These are phyloP conservation scores for Colletotrichum sp. DNA, from an alignment of 2,329 filamentous ascomycete genomes.

Conservation along the genomic window DNA sequence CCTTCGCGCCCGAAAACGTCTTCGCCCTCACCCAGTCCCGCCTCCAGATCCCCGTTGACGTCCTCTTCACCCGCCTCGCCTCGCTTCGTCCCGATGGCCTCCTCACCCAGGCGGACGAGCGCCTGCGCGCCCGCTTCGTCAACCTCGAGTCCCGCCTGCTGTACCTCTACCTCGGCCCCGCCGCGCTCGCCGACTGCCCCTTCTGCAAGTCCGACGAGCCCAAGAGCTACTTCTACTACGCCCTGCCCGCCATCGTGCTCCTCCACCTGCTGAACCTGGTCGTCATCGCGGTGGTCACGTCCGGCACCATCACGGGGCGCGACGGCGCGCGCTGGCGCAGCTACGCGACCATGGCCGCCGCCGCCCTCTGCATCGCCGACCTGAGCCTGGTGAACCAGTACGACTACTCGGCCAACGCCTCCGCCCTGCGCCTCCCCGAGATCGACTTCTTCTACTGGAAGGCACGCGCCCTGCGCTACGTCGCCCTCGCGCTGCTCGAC, in stretches of 20 bases:
- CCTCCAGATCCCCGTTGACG: slow-evolving; percentile 82
- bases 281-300: slow-evolving; percentile 76
- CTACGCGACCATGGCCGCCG: slow-evolving; percentile 68
- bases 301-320: slow-evolving; percentile 65
- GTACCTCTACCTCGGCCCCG: slow-evolving; percentile 84
- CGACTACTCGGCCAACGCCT: slow-evolving; percentile 68
- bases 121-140: slow-evolving; percentile 71
- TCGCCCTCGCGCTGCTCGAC: slow-evolving; percentile 71
- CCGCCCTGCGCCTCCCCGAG: slow-evolving; percentile 65
- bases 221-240: slow-evolving; percentile 79
- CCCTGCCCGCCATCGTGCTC: slow-evolving; percentile 72
- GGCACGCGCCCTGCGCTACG: slow-evolving; percentile 64
- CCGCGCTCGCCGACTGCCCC: slow-evolving; percentile 74
- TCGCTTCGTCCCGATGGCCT: slow-evolving; percentile 51
- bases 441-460: slow-evolving; percentile 77
- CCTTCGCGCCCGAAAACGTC: slow-evolving; percentile 79
- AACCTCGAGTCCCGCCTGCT: slow-evolving; percentile 76
- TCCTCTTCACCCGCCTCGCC: slow-evolving; percentile 79
- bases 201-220: slow-evolving; percentile 80
- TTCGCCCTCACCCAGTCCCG: slow-evolving; percentile 80
- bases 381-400: slow-evolving; percentile 69
- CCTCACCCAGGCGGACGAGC: slow-evolving; percentile 65
- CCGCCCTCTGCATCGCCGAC: slow-evolving; percentile 67
- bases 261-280: slow-evolving; percentile 84
- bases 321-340: slow-evolving; percentile 73